These are phyloP conservation scores for Pichia sorboxylosa DNA, from an alignment of 1,139 yeast species.

Conservation along the genomic window DNA sequence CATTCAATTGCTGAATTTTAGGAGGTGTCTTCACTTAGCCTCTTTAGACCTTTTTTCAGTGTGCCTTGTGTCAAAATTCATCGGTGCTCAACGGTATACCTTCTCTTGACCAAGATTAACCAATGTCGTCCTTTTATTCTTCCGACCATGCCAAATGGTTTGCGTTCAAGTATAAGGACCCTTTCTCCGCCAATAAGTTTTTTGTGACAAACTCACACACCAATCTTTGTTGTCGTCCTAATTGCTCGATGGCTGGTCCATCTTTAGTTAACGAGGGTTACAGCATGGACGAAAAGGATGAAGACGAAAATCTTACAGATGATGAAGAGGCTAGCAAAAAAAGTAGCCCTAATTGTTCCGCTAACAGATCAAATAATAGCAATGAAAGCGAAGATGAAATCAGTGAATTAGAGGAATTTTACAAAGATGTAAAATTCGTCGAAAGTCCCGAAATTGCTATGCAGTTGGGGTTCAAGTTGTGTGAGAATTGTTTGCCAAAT, in stretches of 20 bases:
- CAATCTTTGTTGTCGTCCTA: slow-evolving; percentile 50
- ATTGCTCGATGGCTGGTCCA: no score
- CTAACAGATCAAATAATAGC: background rate
- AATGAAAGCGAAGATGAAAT: no score
- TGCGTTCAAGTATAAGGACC: slow-evolving; percentile 57
- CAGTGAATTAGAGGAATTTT: background rate
- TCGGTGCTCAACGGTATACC: no score
- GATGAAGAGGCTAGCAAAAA: background rate
- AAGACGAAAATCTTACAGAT: background rate
- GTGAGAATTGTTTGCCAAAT: slow-evolving; percentile 38
- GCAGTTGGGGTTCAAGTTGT: slow-evolving; percentile 36
- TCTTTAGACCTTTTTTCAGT: no score
- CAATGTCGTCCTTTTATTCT: no score
- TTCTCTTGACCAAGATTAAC: no score
- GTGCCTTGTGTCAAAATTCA: no score
- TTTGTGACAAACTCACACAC: slow-evolving; percentile 36
- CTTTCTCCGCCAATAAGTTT: slow-evolving; percentile 51
- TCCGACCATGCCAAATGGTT: no score
- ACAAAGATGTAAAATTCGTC: background rate
- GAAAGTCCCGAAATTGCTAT: slow-evolving; percentile 28
- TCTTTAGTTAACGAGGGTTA: no score
- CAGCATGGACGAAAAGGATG: no score
- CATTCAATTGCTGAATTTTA: no score
- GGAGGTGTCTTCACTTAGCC: no score
- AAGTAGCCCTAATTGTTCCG: background rate